A percentile compares a stretch with the other conserved stretches of the same genome.
Conservation (phyloP, 73 alveolate genomes). For the Uronychia setigera region DNA sequence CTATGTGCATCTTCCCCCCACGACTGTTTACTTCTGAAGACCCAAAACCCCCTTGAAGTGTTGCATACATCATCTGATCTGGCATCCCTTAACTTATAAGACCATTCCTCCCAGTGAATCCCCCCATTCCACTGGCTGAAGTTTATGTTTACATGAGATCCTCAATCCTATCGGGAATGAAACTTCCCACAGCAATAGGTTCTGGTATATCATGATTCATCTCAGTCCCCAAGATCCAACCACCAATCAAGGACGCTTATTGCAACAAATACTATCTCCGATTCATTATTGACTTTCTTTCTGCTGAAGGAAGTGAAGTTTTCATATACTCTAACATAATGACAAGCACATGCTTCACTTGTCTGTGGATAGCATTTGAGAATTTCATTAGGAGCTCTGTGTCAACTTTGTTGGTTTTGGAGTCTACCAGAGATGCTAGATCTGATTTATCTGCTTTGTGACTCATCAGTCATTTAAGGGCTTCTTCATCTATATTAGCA, state of each 20-base stretch:
- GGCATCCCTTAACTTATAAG: too few species aligned
- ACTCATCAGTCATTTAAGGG: not conserved
- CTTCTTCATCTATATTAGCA: not conserved
- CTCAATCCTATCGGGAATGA: not conserved
- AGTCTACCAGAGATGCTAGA: not conserved
- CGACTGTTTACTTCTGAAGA: too few species aligned
- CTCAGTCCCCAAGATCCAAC: not conserved
- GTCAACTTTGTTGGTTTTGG: slow-evolving; percentile 23
- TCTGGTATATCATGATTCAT: not conserved
- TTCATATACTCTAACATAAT: slow-evolving; percentile 13
- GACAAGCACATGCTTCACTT: slow-evolving; percentile 10
- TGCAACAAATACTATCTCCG: not conserved
- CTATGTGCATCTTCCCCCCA: too few species aligned
- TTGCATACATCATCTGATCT: too few species aligned
- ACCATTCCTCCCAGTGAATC: too few species aligned
- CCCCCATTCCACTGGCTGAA: too few species aligned
- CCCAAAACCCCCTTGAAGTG: too few species aligned
- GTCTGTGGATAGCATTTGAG: slow-evolving; percentile 15
- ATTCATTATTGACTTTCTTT: not conserved
- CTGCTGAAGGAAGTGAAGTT: not conserved
- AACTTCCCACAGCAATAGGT: not conserved
- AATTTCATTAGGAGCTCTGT: slow-evolving; percentile 23
- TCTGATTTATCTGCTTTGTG: slow-evolving; percentile 22
- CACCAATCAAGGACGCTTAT: not conserved
- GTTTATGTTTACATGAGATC: not conserved